Evolutionary conservation across 768 basidiomycete species (phyloP).

Genomic region (Clathrus columnatus): DNA sequence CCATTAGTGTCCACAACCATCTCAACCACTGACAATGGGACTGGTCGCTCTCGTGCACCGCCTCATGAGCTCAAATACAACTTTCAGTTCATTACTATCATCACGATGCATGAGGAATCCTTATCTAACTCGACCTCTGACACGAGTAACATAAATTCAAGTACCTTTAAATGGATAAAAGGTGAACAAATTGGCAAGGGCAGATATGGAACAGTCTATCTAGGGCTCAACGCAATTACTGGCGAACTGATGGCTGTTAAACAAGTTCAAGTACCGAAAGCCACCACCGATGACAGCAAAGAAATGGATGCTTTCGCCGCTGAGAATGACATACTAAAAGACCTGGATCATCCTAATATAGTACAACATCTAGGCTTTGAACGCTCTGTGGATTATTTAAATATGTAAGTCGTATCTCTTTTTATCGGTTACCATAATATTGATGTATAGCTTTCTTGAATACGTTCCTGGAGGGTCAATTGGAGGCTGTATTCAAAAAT

Average conservation of each 20-base stretch:
- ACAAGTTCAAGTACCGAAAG: conserved; percentile 39
- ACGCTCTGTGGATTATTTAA: conserved; percentile 26
- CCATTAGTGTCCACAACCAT: too few species aligned
- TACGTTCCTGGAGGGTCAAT: conserved; percentile 44
- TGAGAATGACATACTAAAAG: conserved; percentile 40
- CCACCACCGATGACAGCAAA: conserved; percentile 33
- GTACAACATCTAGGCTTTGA: conserved; percentile 38
- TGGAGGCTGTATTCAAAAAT: conserved; percentile 33
- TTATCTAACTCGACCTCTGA: too few species aligned
- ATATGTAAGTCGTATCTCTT: conserved; percentile 25
- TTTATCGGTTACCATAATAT: too few species aligned
- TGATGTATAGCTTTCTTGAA: conserved; percentile 33
- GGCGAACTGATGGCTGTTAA: conserved; percentile 44
- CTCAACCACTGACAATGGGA: too few species aligned
- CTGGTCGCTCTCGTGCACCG: too few species aligned
- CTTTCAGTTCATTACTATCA: too few species aligned
- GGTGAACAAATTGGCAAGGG: conserved; percentile 40
- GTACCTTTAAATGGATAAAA: conserved; percentile 40
- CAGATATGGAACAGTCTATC: conserved; percentile 39
- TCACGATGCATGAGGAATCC: too few species aligned
- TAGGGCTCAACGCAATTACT: conserved; percentile 36
- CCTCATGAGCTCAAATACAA: too few species aligned
- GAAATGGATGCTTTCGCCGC: conserved; percentile 33
- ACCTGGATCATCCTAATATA: conserved; percentile 40
- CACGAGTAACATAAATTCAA: conserved; percentile 20